Base-by-base conservation (phyloP, 306 rosid genomes). In the Castanea crenata region DNA sequence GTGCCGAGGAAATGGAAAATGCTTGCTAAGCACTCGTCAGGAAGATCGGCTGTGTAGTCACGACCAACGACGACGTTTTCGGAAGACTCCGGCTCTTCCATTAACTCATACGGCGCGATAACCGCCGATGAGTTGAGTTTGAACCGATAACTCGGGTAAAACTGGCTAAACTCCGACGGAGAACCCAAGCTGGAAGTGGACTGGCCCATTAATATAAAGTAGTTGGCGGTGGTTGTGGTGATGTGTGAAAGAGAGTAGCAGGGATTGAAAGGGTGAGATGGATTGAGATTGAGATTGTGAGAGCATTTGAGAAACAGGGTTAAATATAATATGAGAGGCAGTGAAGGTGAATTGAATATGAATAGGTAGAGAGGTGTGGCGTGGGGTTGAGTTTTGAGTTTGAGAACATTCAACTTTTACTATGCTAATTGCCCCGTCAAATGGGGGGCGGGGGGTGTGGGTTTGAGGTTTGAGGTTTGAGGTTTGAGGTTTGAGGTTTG, bases 11-110 rank as follows among this genome's bases (percentile, higher is more conserved):
- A 85, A n/a, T 85, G 86, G 19, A 91, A 93, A 27, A 93, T 72
- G 14, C 74, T 65, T 1, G 87, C 94, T 79, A 93, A 29, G 44
- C 90, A 88, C 74, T 93, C 98, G 54, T 93, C 98, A 18, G 97
- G 90, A 63, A 93, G 88, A 83, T 89, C 83, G 2, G 80, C 67
- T 0, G 91, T 89, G 77, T 61, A 88, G 76, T 92, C 95, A 3
- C 76, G 67, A 6, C 77, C 83, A 0, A 23, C 38, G 3, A 31
- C 3, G 2, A 56, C 75, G 6, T 41, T 55, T 5, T 80, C 86
- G 13, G 68, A 71, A 27, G 68, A 59, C 52, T 77, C 84, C 8
- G 55, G 31, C 49, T 71, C 83, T 21, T 49, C 65, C 27, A 54
- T 63, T 10, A 27, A 63, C 31, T 74, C 55, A 27, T 44, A 6